Conservation (phyloP, 768 basidiomycete genomes). For the Hygrophorus pudorinus region DNA sequence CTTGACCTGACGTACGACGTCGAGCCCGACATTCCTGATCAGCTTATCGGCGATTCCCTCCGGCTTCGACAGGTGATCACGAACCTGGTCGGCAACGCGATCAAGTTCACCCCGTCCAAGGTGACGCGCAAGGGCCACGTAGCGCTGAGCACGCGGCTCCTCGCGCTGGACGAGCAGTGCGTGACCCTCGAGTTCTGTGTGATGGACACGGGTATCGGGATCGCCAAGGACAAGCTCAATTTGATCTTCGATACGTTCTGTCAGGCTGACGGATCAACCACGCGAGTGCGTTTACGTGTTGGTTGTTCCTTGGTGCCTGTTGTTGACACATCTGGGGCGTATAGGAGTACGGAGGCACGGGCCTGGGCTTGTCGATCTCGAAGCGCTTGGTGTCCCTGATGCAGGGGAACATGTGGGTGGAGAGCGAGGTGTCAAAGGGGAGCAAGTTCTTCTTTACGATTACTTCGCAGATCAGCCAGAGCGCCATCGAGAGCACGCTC, state of each 20-base stretch:
- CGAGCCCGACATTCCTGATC: constrained; percentile 92
- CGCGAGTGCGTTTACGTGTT: constrained; percentile 46
- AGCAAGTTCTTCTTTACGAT: constrained; percentile 97
- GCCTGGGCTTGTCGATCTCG: constrained; percentile 93
- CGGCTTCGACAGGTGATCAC: constrained; percentile 93
- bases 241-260: constrained; percentile 99
- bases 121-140: constrained; percentile 78
- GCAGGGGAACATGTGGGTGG: constrained; percentile 99
- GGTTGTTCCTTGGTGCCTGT: constrained; percentile 4
- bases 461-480: constrained; percentile 71
- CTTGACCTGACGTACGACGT: constrained; percentile 95
- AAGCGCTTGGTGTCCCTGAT: constrained; percentile 95
- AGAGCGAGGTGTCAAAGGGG: constrained; percentile 87
- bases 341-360: constrained; percentile 95
- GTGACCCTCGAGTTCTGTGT: constrained; percentile 96
- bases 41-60: constrained; percentile 92
- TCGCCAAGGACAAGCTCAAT: constrained; percentile 96
- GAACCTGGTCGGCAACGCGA: constrained; percentile 90
- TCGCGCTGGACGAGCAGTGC: constrained; percentile 70
- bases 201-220: constrained; percentile 96
- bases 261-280: constrained; percentile 97
- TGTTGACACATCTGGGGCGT: neutral
- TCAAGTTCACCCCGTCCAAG: constrained; percentile 91
- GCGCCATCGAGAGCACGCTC: constrained; percentile 61
- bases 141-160: constrained; percentile 73